phyloP scores from a whole-genome alignment of 352 stramenopile genomes.

The Phytophthora palmivora region DNA sequence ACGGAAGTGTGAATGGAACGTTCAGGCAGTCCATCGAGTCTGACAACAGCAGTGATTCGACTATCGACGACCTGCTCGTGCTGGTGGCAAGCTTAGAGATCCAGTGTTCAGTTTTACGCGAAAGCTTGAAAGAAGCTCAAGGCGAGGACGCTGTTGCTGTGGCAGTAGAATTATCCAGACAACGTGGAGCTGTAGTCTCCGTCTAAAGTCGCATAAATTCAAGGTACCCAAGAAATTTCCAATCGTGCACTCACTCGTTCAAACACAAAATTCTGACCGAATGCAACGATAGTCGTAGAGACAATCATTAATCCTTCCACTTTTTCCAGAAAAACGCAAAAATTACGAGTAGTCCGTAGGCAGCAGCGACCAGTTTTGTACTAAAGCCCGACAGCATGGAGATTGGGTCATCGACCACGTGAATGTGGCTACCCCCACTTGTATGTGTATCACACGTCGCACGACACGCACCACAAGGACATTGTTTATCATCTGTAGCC shows the following conservation, averaged over 20 bases:
- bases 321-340: constrained; percentile 50
- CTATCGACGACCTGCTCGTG: constrained; percentile 61
- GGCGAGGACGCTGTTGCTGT: constrained; percentile 51
- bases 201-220: too few relatives aligned
- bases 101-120: constrained; percentile 64
- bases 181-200: constrained; percentile 42
- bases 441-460: constrained; percentile 67
- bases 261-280: constrained; percentile 2
- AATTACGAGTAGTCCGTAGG: constrained; percentile 60
- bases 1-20: constrained; percentile 22
- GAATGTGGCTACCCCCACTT: constrained; percentile 46
- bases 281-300: background rate
- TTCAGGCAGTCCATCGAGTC: constrained; percentile 17
- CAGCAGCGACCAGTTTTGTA: constrained; percentile 57
- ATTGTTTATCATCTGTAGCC: constrained; percentile 61
- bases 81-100: constrained; percentile 78
- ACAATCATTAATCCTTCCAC: constrained; percentile 41
- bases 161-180: constrained; percentile 37
- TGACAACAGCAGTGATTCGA: constrained; percentile 32
- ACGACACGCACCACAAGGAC: constrained; percentile 75
- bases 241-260: constrained; percentile 3
- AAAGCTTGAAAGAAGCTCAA: constrained; percentile 46
- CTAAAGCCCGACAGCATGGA: constrained; percentile 73
- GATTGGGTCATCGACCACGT: constrained; percentile 73
- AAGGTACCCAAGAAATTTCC: constrained; percentile 8